phyloP scores from a whole-genome alignment of 2,329 filamentous ascomycete species.

The Diaporthe australafricana region DNA sequence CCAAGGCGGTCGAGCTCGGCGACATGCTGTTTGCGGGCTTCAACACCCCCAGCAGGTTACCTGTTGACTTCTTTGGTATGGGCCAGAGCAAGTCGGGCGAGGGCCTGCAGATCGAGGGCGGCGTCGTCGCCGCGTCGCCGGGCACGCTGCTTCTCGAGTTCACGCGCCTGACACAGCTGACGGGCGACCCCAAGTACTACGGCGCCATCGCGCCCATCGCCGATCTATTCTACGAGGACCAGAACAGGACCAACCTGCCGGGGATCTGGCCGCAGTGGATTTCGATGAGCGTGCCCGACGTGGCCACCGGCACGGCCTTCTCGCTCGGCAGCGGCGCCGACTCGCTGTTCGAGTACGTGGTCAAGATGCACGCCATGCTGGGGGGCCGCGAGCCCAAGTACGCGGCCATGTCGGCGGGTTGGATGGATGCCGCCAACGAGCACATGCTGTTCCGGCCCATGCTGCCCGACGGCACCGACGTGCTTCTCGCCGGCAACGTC shows the following conservation, averaged over 20 bases:
- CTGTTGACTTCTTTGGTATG: conserved; percentile 60
- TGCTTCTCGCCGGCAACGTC: conserved; percentile 67
- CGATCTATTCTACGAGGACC: conserved; percentile 72
- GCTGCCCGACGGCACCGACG: conserved; percentile 66
- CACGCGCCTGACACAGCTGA: conserved; percentile 78
- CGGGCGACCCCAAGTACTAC: conserved; percentile 78
- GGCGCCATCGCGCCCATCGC: conserved; percentile 77
- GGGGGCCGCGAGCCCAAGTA: conserved; percentile 70
- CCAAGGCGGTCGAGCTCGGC: conserved; percentile 58
- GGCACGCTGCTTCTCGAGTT: conserved; percentile 80
- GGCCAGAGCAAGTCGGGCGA: conserved; percentile 50
- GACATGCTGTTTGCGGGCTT: conserved; percentile 59
- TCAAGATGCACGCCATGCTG: conserved; percentile 63
- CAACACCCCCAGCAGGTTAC: conserved; percentile 59
- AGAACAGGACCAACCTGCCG: conserved; percentile 74
- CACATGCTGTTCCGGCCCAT: conserved; percentile 75
- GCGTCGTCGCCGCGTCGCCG: conserved; percentile 57
- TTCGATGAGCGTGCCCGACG: conserved; percentile 65
- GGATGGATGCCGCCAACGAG: conserved; percentile 69
- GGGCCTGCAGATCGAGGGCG: conserved; percentile 47
- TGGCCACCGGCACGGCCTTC: conserved; percentile 47
- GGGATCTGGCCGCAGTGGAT: conserved; percentile 79
- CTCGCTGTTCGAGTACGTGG: conserved; percentile 62
- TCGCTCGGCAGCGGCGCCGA: conserved; percentile 52
- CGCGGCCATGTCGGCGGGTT: conserved; percentile 69